Evolutionary conservation across 257 asterid genomes (phyloP).

Genomic region (Primulina tabacum): DNA sequence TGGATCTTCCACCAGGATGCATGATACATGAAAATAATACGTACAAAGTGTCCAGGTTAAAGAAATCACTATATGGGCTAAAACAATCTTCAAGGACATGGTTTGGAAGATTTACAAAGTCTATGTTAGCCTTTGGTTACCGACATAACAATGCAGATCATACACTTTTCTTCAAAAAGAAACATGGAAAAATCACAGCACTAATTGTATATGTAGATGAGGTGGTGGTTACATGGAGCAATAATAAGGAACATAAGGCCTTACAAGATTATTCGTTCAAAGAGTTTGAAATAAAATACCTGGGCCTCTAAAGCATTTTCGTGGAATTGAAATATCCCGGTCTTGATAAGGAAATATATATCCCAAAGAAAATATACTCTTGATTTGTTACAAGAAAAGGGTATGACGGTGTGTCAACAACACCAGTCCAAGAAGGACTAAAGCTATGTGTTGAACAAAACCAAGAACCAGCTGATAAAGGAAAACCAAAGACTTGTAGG

Average conservation of each 20-base stretch:
- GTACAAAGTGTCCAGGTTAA: too few relatives aligned
- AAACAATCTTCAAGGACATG: too few relatives aligned
- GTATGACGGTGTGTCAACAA: neutral
- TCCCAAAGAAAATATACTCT: neutral
- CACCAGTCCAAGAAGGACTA: neutral
- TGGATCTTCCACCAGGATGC: too few relatives aligned
- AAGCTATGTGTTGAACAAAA: neutral
- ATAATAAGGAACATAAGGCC: too few relatives aligned
- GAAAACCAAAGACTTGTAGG: conserved; percentile 8
- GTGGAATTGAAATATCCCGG: neutral
- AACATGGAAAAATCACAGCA: too few relatives aligned
- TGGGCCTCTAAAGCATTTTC: too few relatives aligned
- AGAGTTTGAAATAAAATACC: too few relatives aligned
- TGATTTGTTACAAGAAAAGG: too few relatives aligned
- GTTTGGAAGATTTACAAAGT: neutral
- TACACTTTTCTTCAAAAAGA: too few relatives aligned
- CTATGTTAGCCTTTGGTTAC: neutral
- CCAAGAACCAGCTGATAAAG: neutral
- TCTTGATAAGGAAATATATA: neutral
- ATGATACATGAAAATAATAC: too few relatives aligned
- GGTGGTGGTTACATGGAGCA: neutral
- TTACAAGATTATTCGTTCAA: too few relatives aligned
- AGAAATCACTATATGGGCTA: too few relatives aligned
- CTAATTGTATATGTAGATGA: neutral
- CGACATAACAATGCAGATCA: neutral